A percentile compares a stretch with the other conserved stretches of the same genome.
These are phyloP conservation scores for Agrocybe pediades DNA, from an alignment of 768 basidiomycete species.

Conservation along the genomic window DNA sequence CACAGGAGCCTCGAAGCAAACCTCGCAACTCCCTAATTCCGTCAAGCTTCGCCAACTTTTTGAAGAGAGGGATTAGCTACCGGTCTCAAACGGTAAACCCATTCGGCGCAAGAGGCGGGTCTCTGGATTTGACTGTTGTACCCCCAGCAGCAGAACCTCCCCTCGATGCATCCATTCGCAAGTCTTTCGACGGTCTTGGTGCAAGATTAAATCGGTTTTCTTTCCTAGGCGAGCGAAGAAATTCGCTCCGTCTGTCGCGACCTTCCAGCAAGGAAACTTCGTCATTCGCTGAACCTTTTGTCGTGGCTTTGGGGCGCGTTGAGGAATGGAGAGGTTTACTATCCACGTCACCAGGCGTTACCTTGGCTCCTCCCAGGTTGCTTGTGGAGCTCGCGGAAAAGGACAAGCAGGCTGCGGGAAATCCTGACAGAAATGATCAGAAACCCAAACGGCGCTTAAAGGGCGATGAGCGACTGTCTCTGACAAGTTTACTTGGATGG, in stretches of 20 bases:
- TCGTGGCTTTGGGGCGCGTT: constrained; percentile 40
- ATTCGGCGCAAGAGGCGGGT: constrained; percentile 30
- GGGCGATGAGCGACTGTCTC: constrained; percentile 58
- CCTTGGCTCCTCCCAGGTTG: constrained; percentile 47
- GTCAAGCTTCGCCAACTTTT: constrained; percentile 41
- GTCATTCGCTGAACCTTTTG: constrained; percentile 32
- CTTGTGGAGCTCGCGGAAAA: constrained; percentile 51
- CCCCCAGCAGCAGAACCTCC: constrained; percentile 12
- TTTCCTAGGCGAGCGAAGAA: constrained; percentile 32
- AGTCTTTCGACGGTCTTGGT: constrained; percentile 29
- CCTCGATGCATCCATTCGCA: constrained; percentile 18
- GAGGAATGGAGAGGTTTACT: constrained; percentile 39
- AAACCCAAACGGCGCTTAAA: constrained; percentile 40
- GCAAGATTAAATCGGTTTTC: constrained; percentile 37
- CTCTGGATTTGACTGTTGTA: constrained; percentile 39
- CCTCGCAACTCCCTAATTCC: constrained; percentile 35
- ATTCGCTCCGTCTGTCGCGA: constrained; percentile 18
- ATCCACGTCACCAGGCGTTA: constrained; percentile 56
- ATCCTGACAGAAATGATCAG: neutral
- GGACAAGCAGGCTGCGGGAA: constrained; percentile 33
- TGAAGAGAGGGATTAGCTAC: constrained; percentile 18
- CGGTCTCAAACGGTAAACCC: constrained; percentile 26
- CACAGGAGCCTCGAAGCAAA: neutral
- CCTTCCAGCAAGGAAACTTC: neutral
- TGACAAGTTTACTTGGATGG: constrained; percentile 64